Evolutionary conservation across 2,329 filamentous ascomycete species (phyloP).

Genomic region (Claviceps pazoutovae): DNA sequence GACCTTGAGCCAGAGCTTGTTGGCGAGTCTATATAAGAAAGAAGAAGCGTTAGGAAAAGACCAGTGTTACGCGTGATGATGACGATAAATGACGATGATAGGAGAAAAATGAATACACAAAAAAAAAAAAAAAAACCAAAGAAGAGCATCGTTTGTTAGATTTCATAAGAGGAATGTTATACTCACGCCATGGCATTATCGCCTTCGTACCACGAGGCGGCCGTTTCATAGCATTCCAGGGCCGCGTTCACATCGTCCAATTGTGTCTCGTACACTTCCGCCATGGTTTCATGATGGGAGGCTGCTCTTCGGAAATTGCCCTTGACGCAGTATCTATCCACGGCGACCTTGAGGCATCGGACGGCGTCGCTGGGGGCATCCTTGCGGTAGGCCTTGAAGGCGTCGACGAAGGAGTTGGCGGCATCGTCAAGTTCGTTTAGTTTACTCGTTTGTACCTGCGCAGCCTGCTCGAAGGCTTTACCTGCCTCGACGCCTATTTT

Average conservation of each 20-base stretch:
- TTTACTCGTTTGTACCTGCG: constrained; percentile 63
- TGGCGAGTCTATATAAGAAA: constrained; percentile 52
- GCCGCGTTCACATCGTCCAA: constrained; percentile 66
- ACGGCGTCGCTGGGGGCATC: constrained; percentile 72
- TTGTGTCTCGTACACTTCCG: constrained; percentile 73
- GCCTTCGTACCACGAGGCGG: constrained; percentile 78
- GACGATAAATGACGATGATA: neutral
- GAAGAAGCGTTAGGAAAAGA: neutral
- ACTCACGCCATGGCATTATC: constrained; percentile 71
- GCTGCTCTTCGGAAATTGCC: constrained; percentile 87
- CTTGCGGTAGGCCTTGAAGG: constrained; percentile 90
- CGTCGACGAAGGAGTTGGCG: constrained; percentile 75
- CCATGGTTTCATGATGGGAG: constrained; percentile 78
- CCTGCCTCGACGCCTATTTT: constrained; percentile 67
- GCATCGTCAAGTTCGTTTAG: constrained; percentile 88
- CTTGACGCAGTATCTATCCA: constrained; percentile 74
- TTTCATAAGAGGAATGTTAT: no score
- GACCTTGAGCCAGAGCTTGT: constrained; percentile 86
- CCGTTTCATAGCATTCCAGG: constrained; percentile 69
- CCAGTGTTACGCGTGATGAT: neutral
- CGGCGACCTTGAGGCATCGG: constrained; percentile 63
- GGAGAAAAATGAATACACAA: neutral
- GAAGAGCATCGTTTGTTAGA: no score
- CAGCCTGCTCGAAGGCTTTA: constrained; percentile 72
- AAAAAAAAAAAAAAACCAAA: neutral